Percentiles rank a stretch among this genome's conserved stretches.
Evolutionary conservation across 352 stramenopile genomes (phyloP).

Genomic region (Nothophytophthora sp.): DNA sequence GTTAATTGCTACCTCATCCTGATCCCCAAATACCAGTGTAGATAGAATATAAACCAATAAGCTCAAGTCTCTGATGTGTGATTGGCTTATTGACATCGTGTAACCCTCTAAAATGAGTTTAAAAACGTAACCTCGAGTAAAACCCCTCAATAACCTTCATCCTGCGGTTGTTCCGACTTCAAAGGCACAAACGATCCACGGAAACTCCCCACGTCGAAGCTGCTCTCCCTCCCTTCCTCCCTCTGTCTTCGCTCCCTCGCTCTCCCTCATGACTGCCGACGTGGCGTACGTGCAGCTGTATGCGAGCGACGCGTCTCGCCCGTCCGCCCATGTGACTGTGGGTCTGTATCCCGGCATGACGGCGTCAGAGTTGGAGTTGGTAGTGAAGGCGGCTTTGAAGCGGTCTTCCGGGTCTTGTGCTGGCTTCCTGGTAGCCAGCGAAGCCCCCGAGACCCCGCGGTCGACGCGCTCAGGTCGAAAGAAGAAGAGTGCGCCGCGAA

Average conservation of each 20-base stretch:
- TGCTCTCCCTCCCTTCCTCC: no score
- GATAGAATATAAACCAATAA: no score
- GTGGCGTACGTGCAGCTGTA: constrained; percentile 33
- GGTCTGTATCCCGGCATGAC: constrained; percentile 61
- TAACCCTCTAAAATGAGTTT: no score
- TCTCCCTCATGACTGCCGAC: constrained; percentile 15
- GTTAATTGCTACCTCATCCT: no score
- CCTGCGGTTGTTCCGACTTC: no score
- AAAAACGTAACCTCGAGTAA: no score
- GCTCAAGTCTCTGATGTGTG: no score
- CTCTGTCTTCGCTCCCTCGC: constrained; percentile 13
- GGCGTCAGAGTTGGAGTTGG: constrained; percentile 38
- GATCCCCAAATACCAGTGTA: no score
- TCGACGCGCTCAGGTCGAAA: background rate
- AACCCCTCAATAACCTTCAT: no score
- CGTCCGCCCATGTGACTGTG: constrained; percentile 20
- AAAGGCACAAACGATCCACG: no score
- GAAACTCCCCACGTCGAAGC: no score
- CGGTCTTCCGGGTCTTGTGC: constrained; percentile 12
- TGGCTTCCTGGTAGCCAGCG: constrained; percentile 39
- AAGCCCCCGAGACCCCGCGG: background rate
- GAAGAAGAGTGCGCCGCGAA: constrained; percentile 5
- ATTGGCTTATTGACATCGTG: no score
- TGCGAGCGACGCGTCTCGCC: background rate
- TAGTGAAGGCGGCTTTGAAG: constrained; percentile 40